A percentile compares a stretch with the other conserved stretches of the same genome.
These are phyloP conservation scores for Termitomyces titanicus DNA, from an alignment of 768 basidiomycete species.

Conservation along the genomic window DNA sequence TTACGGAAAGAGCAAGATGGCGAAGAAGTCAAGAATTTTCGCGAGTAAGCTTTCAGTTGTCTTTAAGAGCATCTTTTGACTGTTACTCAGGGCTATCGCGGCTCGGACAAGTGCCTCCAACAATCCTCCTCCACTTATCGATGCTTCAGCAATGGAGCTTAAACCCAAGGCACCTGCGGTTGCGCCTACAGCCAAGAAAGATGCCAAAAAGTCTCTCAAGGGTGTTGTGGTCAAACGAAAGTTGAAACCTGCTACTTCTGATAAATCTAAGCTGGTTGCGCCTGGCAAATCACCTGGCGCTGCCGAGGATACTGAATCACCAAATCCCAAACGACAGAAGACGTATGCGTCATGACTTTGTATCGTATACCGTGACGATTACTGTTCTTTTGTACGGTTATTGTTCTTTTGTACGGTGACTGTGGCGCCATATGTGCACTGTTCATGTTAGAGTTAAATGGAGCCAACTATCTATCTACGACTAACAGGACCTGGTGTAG, in stretches of 20 bases:
- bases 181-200: constrained; percentile 48
- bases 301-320: constrained; percentile 16
- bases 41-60: constrained; percentile 49
- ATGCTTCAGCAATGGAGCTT: constrained; percentile 31
- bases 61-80: constrained; percentile 1
- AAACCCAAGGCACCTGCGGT: constrained; percentile 23
- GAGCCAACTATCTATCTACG: constrained; percentile 5
- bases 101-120: constrained; percentile 55
- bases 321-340: constrained; percentile 59
- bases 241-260: constrained; percentile 34
- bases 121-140: constrained; percentile 38
- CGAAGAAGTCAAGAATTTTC: constrained; percentile 75
- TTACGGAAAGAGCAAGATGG: constrained; percentile 72
- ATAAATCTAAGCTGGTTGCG: constrained; percentile 13
- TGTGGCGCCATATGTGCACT: not conserved
- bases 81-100: constrained; percentile 52
- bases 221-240: constrained; percentile 83
- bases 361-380: constrained; percentile 5
- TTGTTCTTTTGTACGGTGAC: no score
- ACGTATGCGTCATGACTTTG: constrained; percentile 28
- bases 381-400: no score
- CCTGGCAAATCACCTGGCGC: constrained; percentile 9
- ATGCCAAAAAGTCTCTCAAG: constrained; percentile 64
- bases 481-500: constrained; percentile 48
- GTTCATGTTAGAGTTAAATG: no score